phyloP scores from a whole-genome alignment of 2,329 filamentous ascomycete species.

The Botrytis elliptica region DNA sequence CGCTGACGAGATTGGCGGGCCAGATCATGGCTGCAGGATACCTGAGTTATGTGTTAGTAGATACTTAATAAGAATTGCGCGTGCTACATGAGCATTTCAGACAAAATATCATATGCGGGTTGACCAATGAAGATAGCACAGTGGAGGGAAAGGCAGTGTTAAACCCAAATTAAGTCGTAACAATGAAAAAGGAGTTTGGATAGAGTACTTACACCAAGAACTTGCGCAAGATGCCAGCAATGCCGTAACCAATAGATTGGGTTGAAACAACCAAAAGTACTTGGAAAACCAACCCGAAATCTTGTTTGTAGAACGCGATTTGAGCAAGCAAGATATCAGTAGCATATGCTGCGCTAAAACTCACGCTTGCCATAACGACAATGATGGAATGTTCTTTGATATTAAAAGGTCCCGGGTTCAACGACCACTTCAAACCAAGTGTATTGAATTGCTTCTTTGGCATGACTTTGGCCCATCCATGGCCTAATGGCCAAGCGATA shows the following conservation, averaged over 20 bases:
- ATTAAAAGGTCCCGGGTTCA: conserved; percentile 70
- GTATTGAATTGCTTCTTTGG: conserved; percentile 40
- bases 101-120: neutral
- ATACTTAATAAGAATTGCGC: too few species aligned
- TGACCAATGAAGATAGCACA: neutral
- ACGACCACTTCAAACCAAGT: conserved; percentile 54
- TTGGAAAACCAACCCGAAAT: conserved; percentile 60
- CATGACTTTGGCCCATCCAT: conserved; percentile 52
- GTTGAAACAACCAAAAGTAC: conserved; percentile 59
- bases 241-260: conserved; percentile 61
- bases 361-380: conserved; percentile 55
- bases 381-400: conserved; percentile 69
- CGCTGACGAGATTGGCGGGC: conserved; percentile 57
- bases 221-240: conserved; percentile 58
- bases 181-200: neutral
- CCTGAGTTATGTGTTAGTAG: conserved; percentile 17
- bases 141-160: neutral
- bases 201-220: conserved; percentile 53
- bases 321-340: conserved; percentile 73
- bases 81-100: neutral
- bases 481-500: conserved; percentile 44
- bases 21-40: conserved; percentile 63
- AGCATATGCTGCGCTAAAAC: conserved; percentile 49
- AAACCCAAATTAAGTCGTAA: neutral
- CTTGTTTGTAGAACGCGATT: conserved; percentile 69